Evolutionary conservation across 2,329 filamentous ascomycete genomes (phyloP).

Genomic region (Penicillium vulpinum): DNA sequence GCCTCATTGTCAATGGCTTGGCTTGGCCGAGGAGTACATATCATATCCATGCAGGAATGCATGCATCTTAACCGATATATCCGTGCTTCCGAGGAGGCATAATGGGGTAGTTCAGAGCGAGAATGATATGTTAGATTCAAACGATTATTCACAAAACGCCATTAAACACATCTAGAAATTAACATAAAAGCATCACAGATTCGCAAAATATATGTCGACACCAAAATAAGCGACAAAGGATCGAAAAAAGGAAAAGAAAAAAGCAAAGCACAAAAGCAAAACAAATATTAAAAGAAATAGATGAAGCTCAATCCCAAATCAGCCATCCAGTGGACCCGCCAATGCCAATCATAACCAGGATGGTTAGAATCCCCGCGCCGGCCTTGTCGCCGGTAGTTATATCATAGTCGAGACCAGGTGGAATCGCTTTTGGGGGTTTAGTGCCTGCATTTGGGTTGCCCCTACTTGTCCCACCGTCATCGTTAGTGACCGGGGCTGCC

Average conservation of each 20-base stretch:
- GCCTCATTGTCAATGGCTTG: not conserved
- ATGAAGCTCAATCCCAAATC: constrained; percentile 29
- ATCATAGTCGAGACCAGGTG: constrained; percentile 13
- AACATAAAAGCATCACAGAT: not conserved
- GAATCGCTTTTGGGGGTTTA: constrained; percentile 13
- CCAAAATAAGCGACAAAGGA: not conserved
- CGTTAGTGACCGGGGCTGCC: constrained; percentile 32
- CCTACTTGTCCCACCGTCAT: constrained; percentile 35
- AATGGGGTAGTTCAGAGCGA: not conserved
- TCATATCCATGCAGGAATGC: not conserved
- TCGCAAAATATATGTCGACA: not conserved
- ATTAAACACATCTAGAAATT: not conserved
- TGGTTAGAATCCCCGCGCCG: constrained; percentile 47
- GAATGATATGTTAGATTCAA: constrained; percentile 5
- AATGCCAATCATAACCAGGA: constrained; percentile 36
- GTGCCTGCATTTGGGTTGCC: constrained; percentile 34
- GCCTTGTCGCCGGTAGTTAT: constrained; percentile 42
- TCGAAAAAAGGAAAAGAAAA: not conserved
- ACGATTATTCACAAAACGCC: constrained; percentile 16
- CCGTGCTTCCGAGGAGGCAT: not conserved
- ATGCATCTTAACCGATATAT: not conserved
- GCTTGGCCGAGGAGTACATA: not conserved
- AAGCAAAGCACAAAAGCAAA: no score
- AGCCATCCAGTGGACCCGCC: constrained; percentile 42
- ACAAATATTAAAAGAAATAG: not conserved